Percentiles rank a stretch among this genome's conserved stretches.
Conservation (phyloP, 352 stramenopile genomes). For the Aphanomyces cochlioides region DNA sequence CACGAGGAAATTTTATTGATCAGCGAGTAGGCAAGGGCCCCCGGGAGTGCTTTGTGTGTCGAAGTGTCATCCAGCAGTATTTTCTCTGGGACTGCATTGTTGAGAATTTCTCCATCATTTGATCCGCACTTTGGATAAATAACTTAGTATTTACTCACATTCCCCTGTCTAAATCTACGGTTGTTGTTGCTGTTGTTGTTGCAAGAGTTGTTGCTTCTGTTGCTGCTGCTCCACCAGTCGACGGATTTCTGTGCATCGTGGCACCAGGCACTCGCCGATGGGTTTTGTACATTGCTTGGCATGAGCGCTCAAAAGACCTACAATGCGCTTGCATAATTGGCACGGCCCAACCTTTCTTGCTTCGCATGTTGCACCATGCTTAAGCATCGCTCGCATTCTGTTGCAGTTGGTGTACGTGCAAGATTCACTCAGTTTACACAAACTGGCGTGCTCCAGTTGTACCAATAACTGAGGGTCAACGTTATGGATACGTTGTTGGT, state of each 20-base stretch:
- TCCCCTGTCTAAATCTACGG: not conserved
- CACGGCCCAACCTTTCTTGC: constrained; percentile 75
- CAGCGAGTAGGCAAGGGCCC: too few species aligned
- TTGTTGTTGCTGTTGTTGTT: constrained; percentile 38
- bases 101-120: too few species aligned
- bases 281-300: constrained; percentile 77
- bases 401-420: constrained; percentile 85
- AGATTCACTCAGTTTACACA: constrained; percentile 50
- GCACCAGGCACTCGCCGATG: constrained; percentile 73
- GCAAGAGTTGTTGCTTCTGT: constrained; percentile 61
- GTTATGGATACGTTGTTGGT: constrained; percentile 84
- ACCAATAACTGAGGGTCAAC: constrained; percentile 83
- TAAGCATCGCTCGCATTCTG: constrained; percentile 85
- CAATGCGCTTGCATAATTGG: constrained; percentile 82
- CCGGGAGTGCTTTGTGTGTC: too few species aligned
- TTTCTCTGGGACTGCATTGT: too few species aligned
- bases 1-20: too few species aligned
- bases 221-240: constrained; percentile 78
- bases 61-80: too few species aligned
- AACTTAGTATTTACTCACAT: constrained; percentile 24
- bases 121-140: not conserved
- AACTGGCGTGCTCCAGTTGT: constrained; percentile 81
- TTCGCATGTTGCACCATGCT: constrained; percentile 83
- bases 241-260: constrained; percentile 79
- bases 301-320: constrained; percentile 75